These are phyloP conservation scores for Lactarius quietus DNA, from an alignment of 768 basidiomycete species.

Conservation along the genomic window DNA sequence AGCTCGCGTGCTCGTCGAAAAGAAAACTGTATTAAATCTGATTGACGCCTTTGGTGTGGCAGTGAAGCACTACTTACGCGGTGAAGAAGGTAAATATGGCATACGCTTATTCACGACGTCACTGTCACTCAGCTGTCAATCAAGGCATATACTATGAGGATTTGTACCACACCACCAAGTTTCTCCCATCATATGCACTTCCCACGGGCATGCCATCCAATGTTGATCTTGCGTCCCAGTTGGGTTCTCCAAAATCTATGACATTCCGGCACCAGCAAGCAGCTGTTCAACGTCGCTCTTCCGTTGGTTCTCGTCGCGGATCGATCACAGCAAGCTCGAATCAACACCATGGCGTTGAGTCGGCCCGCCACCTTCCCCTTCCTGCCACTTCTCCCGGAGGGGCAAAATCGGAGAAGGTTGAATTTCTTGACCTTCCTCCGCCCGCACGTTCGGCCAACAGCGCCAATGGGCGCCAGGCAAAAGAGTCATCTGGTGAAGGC, in stretches of 20 bases:
- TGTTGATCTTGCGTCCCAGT: slow-evolving; percentile 30
- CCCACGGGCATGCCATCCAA: slow-evolving; percentile 47
- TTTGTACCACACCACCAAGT: slow-evolving; percentile 67
- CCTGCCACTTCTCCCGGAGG: slow-evolving; percentile 18
- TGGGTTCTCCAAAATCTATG: slow-evolving; percentile 1
- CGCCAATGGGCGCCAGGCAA: slow-evolving; percentile 2
- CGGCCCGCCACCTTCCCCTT: slow-evolving; percentile 17
- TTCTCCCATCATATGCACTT: slow-evolving; percentile 61
- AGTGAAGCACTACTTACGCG: slow-evolving; percentile 55
- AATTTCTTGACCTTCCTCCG: slow-evolving; percentile 17
- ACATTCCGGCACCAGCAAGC: neutral
- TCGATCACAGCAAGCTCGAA: slow-evolving; percentile 1
- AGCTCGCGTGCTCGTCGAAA: slow-evolving; percentile 54
- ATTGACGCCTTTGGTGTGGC: slow-evolving; percentile 63
- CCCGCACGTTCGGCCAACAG: slow-evolving; percentile 12
- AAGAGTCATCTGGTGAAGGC: slow-evolving; percentile 34
- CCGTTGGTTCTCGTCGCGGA: neutral
- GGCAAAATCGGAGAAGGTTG: slow-evolving; percentile 5
- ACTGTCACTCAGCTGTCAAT: too few species aligned
- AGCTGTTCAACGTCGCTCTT: neutral
- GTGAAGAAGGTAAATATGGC: slow-evolving; percentile 26
- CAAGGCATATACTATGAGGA: slow-evolving; percentile 39
- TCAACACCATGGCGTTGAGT: neutral
- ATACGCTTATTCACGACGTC: neutral
- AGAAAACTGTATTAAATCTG: slow-evolving; percentile 65